A percentile compares a stretch with the other conserved stretches of the same genome.
Conservation (phyloP, 306 rosid genomes). For the Prunus fruticosa region DNA sequence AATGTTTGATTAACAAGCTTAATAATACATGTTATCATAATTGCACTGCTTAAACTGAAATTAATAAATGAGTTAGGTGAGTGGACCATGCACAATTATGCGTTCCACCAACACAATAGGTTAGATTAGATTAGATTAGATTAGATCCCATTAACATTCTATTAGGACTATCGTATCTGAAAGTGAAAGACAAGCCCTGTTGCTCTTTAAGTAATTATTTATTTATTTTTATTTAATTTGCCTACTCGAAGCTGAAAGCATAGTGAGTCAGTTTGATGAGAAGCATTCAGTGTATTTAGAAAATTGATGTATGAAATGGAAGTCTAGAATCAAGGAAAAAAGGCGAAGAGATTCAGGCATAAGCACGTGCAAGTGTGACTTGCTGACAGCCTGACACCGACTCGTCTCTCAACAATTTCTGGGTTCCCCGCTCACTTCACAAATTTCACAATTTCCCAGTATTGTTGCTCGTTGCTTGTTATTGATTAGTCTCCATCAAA, state of each 20-base stretch:
- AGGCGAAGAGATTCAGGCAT: background rate
- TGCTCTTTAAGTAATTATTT: background rate
- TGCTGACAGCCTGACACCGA: constrained; percentile 7
- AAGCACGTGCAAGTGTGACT: constrained; percentile 10
- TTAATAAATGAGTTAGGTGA: background rate
- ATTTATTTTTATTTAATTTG: too few species aligned
- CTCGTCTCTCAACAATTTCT: background rate
- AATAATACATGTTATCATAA: background rate
- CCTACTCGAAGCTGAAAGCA: too few species aligned
- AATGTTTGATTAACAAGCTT: background rate
- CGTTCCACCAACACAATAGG: background rate
- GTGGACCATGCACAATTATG: background rate
- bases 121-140: background rate
- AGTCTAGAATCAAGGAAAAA: background rate
- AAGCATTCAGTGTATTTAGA: background rate
- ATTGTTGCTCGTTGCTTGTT: too few species aligned
- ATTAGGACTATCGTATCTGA: background rate
- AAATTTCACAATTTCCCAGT: background rate
- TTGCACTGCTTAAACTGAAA: background rate
- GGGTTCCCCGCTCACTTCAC: background rate
- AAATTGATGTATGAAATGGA: background rate
- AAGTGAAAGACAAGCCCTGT: background rate
- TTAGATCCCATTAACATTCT: background rate
- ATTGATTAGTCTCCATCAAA: background rate
- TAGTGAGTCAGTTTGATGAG: background rate